These are phyloP conservation scores for Fusarium musae DNA, from an alignment of 2,329 filamentous ascomycete genomes.

Conservation along the genomic window DNA sequence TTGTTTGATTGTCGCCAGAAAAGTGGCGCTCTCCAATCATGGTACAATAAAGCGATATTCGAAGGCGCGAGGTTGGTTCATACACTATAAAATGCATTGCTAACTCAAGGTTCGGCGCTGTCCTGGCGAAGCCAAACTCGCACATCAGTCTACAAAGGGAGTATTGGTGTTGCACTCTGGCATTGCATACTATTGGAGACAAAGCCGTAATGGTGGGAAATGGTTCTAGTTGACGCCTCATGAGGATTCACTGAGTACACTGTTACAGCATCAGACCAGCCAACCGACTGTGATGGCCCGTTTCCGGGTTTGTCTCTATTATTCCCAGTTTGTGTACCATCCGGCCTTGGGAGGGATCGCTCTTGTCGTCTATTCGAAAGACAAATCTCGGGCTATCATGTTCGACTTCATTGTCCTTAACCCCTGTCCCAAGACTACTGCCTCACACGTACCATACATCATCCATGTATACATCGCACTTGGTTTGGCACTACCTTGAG, in stretches of 20 bases:
- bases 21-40: slow-evolving; percentile 21
- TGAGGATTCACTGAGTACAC: slow-evolving; percentile 6
- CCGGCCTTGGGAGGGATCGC: slow-evolving; percentile 20
- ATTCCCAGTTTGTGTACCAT: slow-evolving; percentile 15
- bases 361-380: slow-evolving; percentile 33
- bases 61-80: slow-evolving; percentile 26
- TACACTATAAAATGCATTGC: slow-evolving; percentile 18
- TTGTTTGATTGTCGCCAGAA: slow-evolving; percentile 5
- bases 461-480: slow-evolving; percentile 27
- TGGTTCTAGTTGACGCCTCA: slow-evolving; percentile 22
- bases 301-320: slow-evolving; percentile 19
- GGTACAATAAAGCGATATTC: slow-evolving; percentile 6
- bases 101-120: slow-evolving; percentile 41
- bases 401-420: slow-evolving; percentile 39
- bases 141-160: slow-evolving; percentile 29
- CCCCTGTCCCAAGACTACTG: slow-evolving; percentile 33
- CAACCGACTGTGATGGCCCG: slow-evolving; percentile 33
- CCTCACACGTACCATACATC: slow-evolving; percentile 33
- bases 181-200: slow-evolving; percentile 3
- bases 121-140: slow-evolving; percentile 34
- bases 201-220: slow-evolving; percentile 31
- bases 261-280: slow-evolving; percentile 11
- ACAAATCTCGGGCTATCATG: slow-evolving; percentile 41
- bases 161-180: slow-evolving; percentile 28
- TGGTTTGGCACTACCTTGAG: slow-evolving; percentile 41